Percentiles rank a stretch among this genome's conserved stretches.
These are phyloP conservation scores for Fraxinus greggii DNA, from an alignment of 305 asterid genomes.

Conservation along the genomic window DNA sequence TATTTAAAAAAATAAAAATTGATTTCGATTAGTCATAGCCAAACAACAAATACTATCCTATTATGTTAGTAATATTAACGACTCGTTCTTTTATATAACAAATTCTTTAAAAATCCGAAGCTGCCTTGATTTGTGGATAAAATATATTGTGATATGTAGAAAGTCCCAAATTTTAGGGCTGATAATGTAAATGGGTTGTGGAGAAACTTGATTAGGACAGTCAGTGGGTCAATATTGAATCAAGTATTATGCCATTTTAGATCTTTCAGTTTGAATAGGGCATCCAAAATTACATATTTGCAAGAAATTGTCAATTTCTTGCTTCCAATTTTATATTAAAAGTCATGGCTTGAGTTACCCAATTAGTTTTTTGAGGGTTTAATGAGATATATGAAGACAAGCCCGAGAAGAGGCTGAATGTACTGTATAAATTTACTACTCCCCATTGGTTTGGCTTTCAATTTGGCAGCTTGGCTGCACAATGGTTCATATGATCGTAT, in stretches of 20 bases:
- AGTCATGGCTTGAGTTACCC: background rate
- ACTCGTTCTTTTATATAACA: background rate
- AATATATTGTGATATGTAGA: background rate
- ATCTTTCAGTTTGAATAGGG: background rate
- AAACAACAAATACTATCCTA: background rate
- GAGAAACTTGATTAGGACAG: background rate
- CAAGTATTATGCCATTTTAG: background rate
- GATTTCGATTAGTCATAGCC: background rate
- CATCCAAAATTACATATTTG: background rate
- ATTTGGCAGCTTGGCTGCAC: background rate
- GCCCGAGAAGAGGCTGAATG: background rate
- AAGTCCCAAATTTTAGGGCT: slow-evolving; percentile 9
- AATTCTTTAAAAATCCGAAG: background rate
- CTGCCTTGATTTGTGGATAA: background rate
- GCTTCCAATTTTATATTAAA: background rate
- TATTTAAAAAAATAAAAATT: background rate
- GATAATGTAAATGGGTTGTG: background rate
- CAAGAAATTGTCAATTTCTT: background rate
- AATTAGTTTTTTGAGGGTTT: background rate
- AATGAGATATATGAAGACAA: slow-evolving; percentile 2
- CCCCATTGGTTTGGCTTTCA: slow-evolving; percentile 1
- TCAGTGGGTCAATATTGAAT: background rate
- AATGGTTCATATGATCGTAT: background rate
- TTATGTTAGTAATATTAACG: background rate
- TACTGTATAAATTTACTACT: background rate